Percentiles rank a stretch among this genome's conserved stretches.
These are phyloP conservation scores for Micromonas pusilla DNA, from an alignment of 139 green algal species.

Conservation along the genomic window DNA sequence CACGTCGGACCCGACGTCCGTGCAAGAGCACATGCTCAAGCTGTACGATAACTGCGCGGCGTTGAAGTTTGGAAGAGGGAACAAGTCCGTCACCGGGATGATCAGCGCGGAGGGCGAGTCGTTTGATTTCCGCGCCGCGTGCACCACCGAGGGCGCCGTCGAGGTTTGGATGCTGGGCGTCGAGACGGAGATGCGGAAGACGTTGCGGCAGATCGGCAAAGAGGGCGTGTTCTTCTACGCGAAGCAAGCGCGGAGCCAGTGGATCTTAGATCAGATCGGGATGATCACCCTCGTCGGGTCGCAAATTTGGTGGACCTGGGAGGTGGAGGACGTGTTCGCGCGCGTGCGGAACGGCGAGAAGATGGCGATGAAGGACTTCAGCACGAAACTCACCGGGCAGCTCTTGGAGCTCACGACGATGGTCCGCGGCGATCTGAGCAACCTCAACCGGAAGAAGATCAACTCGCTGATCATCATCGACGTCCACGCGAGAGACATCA, in stretches of 20 bases:
- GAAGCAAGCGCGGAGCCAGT: constrained; percentile 54
- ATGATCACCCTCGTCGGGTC: constrained; percentile 80
- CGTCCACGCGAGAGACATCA: constrained; percentile 77
- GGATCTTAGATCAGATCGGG: constrained; percentile 71
- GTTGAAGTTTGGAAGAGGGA: constrained; percentile 67
- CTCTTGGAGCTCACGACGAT: constrained; percentile 67
- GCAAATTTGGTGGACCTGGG: constrained; percentile 87
- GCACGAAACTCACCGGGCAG: constrained; percentile 64
- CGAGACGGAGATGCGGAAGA: constrained; percentile 70
- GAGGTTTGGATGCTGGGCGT: constrained; percentile 78
- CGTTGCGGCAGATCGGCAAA: constrained; percentile 65
- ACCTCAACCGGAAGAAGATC: constrained; percentile 68
- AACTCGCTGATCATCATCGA: constrained; percentile 83
- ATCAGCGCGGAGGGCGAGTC: constrained; percentile 68
- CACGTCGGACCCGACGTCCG: constrained; percentile 59
- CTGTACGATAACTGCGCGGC: constrained; percentile 83
- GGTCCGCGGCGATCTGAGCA: constrained; percentile 62
- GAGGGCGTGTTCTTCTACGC: constrained; percentile 69
- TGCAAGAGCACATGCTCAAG: constrained; percentile 91
- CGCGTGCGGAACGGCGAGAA: constrained; percentile 63
- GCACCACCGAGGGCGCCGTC: constrained; percentile 67
- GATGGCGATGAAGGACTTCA: constrained; percentile 71
- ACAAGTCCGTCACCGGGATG: constrained; percentile 80
- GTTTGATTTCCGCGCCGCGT: constrained; percentile 63
- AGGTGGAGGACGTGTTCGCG: constrained; percentile 76